Evolutionary conservation across 140 eudicot genomes (phyloP).

Genomic region (Stevia rebaudiana): DNA sequence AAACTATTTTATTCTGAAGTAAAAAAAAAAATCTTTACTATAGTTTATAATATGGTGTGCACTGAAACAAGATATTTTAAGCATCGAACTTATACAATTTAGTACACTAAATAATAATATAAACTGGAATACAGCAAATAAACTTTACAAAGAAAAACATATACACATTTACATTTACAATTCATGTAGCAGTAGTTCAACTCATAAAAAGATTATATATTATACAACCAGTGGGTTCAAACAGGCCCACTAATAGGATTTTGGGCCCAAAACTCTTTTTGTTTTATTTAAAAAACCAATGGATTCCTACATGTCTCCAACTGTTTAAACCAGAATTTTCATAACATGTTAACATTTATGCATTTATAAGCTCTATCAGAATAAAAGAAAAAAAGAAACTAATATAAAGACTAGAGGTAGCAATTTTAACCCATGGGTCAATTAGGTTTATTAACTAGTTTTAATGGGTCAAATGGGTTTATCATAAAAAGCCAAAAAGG

Average conservation of each 20-base stretch:
- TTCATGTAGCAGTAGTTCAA: not conserved
- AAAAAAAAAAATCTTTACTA: no score
- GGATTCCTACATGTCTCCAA: no score
- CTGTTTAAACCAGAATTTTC: not conserved
- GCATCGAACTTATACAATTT: not conserved
- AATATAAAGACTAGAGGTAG: not conserved
- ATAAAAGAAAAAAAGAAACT: not conserved
- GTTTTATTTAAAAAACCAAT: not conserved
- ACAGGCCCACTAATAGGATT: not conserved
- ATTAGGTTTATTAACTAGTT: not conserved
- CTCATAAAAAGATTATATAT: not conserved
- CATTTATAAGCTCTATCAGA: not conserved
- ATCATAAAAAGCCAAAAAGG: not conserved
- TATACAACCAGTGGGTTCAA: not conserved
- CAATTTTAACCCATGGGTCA: not conserved
- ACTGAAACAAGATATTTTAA: not conserved
- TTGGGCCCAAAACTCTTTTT: not conserved
- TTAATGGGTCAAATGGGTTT: not conserved
- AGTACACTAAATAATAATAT: not conserved
- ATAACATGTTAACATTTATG: not conserved
- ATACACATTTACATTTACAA: not conserved
- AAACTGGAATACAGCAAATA: not conserved
- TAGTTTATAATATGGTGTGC: not conserved
- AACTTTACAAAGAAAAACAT: not conserved
- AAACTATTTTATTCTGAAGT: no score